Conservation (phyloP, 2,329 filamentous ascomycete species). For the Nigrospora osmanthi region DNA sequence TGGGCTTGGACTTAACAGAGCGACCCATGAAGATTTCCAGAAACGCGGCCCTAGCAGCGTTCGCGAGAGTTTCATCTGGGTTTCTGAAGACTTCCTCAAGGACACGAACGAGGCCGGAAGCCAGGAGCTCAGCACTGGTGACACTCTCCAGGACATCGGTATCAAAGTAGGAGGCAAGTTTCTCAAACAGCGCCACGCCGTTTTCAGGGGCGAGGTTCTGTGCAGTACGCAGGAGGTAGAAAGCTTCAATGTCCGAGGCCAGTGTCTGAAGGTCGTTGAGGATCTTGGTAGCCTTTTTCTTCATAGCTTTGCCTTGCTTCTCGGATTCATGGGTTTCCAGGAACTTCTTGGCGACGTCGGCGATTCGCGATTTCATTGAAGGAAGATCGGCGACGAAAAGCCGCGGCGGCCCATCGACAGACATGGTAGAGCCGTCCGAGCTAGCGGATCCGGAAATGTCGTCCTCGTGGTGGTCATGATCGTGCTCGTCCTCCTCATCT, state of each 20-base stretch:
- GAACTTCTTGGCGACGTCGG: slow-evolving; percentile 72
- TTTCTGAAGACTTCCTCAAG: slow-evolving; percentile 77
- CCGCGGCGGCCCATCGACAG: slow-evolving; percentile 46
- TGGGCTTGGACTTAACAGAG: slow-evolving; percentile 55
- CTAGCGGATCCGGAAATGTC: slow-evolving; percentile 61
- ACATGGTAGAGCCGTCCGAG: slow-evolving; percentile 60
- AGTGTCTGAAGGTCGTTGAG: slow-evolving; percentile 65
- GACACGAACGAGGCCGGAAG: slow-evolving; percentile 80
- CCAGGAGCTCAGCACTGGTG: slow-evolving; percentile 88
- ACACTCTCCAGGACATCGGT: slow-evolving; percentile 85
- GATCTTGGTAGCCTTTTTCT: slow-evolving; percentile 70
- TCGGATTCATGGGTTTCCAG: slow-evolving; percentile 75
- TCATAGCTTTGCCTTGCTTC: slow-evolving; percentile 62
- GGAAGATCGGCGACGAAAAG: slow-evolving; percentile 38
- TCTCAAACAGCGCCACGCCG: slow-evolving; percentile 63
- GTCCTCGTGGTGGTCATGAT: slow-evolving; percentile 37
- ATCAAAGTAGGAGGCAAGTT: slow-evolving; percentile 77
- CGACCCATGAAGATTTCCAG: slow-evolving; percentile 87
- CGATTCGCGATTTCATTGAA: slow-evolving; percentile 66
- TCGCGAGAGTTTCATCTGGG: slow-evolving; percentile 51
- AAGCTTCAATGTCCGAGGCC: slow-evolving; percentile 62
- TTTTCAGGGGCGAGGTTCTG: slow-evolving; percentile 35
- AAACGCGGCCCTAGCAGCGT: slow-evolving; percentile 72
- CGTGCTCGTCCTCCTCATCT: slow-evolving; percentile 39
- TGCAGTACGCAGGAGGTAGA: slow-evolving; percentile 53